Evolutionary conservation across 176 grass and related monocot genomes (phyloP), one percentile per base, ranked within the genome.

Genomic region (Bolboschoenus planiculmis): DNA sequence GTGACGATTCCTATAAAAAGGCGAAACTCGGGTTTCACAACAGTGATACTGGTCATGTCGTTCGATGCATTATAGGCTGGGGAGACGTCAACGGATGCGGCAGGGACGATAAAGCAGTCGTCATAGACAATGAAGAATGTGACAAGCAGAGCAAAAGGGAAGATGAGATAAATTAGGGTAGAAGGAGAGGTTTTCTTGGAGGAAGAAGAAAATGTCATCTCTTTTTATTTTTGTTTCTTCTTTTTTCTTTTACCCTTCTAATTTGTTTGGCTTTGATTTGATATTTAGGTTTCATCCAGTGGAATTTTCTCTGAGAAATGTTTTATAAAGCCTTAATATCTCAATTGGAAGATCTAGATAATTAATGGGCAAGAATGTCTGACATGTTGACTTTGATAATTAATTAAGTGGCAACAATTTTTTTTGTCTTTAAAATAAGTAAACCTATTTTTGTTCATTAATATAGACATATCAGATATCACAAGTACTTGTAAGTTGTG

Each of bases 1-100:
- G 93, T 91, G 67, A 86, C 0, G 31, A 86, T 56, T 10, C 60
- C 85, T 9, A 86, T 57, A 53, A 86, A 59, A 10, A 86, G 78
- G 14, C 62, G 78, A 48, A 81, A 86, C 20, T 86, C 85, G 0
- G 85, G 85, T 16, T 58, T 71, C 6, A 68, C 1, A 10, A 31
- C 9, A 58, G n/a, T 31, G 23, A 63, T 10, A 8, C 56, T 63
- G 13, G 20, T 78, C 27, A 10, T 60, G 30, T 24, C 5, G 1
- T 58, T 64, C 7, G 2, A 10, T 0, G 2, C 53, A 27, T 23
- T 1, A 51, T 13, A 27, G 26, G 68, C 42, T 15, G 40, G 39
- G 42, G 10, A 26, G n/a, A 26, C 1, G 4, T 47, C 11, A 1
- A 26, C 68, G 4, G 23, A 46, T 15, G 10, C 14, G 23, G 21